Conservation (phyloP, 352 stramenopile species). For the Globisporangium acanthophoron region DNA sequence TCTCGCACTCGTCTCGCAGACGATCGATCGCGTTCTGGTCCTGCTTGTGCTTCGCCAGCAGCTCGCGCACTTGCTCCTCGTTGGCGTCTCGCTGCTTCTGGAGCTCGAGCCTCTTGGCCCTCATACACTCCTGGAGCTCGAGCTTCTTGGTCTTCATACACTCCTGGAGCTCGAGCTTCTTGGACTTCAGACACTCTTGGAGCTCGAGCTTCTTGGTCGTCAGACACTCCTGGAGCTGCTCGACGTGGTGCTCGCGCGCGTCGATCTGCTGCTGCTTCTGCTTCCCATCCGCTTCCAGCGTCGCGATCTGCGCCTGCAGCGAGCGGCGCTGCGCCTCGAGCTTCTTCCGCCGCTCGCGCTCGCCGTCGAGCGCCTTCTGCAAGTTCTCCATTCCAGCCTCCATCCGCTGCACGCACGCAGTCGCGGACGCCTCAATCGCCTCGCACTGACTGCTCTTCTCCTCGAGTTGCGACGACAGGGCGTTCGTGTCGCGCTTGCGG, state of each 20-base stretch:
- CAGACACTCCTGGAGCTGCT: conserved; percentile 35
- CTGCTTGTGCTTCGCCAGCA: conserved; percentile 23
- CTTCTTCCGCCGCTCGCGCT: conserved; percentile 51
- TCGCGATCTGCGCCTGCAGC: conserved; percentile 32
- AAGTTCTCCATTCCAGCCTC: conserved; percentile 24
- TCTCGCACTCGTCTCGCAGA: conserved; percentile 30
- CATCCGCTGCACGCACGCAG: conserved; percentile 40
- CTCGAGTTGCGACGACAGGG: conserved; percentile 23
- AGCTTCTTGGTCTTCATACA: conserved; percentile 18
- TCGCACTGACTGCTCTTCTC: conserved; percentile 37
- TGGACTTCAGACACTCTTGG: conserved; percentile 4
- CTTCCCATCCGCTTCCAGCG: conserved; percentile 21
- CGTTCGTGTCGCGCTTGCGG: conserved; percentile 23
- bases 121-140: conserved; percentile 34
- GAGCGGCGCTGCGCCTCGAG: conserved; percentile 25
- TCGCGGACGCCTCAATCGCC: conserved; percentile 36
- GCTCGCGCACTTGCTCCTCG: conserved; percentile 28
- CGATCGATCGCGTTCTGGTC: conserved; percentile 33
- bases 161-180: conserved; percentile 23
- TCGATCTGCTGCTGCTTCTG: conserved; percentile 29
- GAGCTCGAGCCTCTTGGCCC: conserved; percentile 38
- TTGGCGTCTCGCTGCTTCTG: conserved; percentile 32
- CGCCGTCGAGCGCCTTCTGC: conserved; percentile 31
- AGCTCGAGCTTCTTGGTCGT: conserved; percentile 37
- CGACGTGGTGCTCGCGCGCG: conserved; percentile 28